A percentile compares a stretch with the other conserved stretches of the same genome.
These are phyloP conservation scores for Monilinia vaccinii-corymbosi DNA, from an alignment of 2,329 filamentous ascomycete species.

Conservation along the genomic window DNA sequence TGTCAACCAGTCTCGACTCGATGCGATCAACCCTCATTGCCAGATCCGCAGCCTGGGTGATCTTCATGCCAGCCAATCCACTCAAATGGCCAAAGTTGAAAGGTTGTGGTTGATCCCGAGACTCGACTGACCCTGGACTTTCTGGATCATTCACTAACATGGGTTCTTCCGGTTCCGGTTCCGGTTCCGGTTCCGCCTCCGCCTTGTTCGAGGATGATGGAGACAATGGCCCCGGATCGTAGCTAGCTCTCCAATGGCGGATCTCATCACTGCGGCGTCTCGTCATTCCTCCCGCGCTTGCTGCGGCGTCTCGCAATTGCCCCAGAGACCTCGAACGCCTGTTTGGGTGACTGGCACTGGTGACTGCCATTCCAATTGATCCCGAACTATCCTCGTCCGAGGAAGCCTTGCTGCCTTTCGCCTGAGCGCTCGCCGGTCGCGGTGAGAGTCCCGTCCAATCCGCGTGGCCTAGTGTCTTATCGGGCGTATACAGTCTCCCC, in stretches of 20 bases:
- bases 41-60: conserved; percentile 45
- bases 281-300: conserved; percentile 25
- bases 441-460: conserved; percentile 49
- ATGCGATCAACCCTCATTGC: conserved; percentile 44
- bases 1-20: conserved; percentile 42
- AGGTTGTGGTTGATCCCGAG: conserved; percentile 37
- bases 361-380: conserved; percentile 52
- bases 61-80: conserved; percentile 46
- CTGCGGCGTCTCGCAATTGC: conserved; percentile 38
- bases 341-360: conserved; percentile 42
- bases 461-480: conserved; percentile 32
- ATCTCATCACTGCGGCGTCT: conserved; percentile 55
- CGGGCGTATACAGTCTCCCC: conserved; percentile 34
- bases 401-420: conserved; percentile 36
- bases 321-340: conserved; percentile 53
- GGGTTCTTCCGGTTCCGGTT: conserved; percentile 31
- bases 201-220: conserved; percentile 40
- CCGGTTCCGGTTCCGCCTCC: too few species aligned
- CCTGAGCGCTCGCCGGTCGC: conserved; percentile 51
- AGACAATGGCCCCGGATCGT: conserved; percentile 42
- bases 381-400: conserved; percentile 16
- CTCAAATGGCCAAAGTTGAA: conserved; percentile 45
- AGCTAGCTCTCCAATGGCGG: conserved; percentile 54
- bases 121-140: conserved; percentile 12
- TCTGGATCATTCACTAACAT: conserved; percentile 29